A percentile compares a stretch with the other conserved stretches of the same genome.
Evolutionary conservation across 805 yeast genomes (phyloP).

Genomic region (Saturnispora serradocipensis): DNA sequence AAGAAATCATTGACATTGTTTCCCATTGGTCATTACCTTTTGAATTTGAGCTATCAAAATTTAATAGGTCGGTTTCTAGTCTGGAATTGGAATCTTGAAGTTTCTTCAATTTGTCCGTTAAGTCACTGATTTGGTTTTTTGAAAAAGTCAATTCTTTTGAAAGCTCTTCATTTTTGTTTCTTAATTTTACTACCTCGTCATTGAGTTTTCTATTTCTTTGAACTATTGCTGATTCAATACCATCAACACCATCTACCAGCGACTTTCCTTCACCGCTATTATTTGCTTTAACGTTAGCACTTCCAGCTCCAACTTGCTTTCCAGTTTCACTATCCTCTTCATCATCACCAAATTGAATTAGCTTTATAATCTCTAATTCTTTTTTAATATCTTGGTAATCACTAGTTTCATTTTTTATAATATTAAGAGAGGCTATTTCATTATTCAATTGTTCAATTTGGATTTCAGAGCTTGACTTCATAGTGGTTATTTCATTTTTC

Average conservation of each 20-base stretch:
- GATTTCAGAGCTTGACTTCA: slow-evolving; percentile 31
- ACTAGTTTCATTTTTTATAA: slow-evolving; percentile 38
- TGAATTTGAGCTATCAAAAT: slow-evolving; percentile 34
- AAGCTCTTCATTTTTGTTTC: slow-evolving; percentile 49
- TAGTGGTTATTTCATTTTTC: slow-evolving; percentile 20
- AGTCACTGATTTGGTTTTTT: slow-evolving; percentile 28
- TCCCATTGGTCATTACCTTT: slow-evolving; percentile 41
- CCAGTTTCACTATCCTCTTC: slow-evolving; percentile 26
- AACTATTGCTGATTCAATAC: slow-evolving; percentile 34
- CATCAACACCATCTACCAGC: slow-evolving; percentile 37
- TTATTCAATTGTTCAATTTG: slow-evolving; percentile 39
- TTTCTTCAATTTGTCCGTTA: slow-evolving; percentile 33
- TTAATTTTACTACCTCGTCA: slow-evolving; percentile 54
- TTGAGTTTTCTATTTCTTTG: slow-evolving; percentile 66
- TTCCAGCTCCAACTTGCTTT: slow-evolving; percentile 27
- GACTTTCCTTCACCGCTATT: not conserved
- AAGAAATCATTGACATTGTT: slow-evolving; percentile 60
- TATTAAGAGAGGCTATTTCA: slow-evolving; percentile 44
- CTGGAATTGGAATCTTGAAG: slow-evolving; percentile 33
- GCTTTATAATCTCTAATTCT: slow-evolving; percentile 63
- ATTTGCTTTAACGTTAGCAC: slow-evolving; percentile 25
- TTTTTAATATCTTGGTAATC: slow-evolving; percentile 79
- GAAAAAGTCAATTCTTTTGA: slow-evolving; percentile 32
- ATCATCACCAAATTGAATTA: slow-evolving; percentile 58
- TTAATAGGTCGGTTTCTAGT: slow-evolving; percentile 66